These are phyloP conservation scores for Dictyostelium intermedium DNA, from an alignment of 78 protist species.

Conservation along the genomic window DNA sequence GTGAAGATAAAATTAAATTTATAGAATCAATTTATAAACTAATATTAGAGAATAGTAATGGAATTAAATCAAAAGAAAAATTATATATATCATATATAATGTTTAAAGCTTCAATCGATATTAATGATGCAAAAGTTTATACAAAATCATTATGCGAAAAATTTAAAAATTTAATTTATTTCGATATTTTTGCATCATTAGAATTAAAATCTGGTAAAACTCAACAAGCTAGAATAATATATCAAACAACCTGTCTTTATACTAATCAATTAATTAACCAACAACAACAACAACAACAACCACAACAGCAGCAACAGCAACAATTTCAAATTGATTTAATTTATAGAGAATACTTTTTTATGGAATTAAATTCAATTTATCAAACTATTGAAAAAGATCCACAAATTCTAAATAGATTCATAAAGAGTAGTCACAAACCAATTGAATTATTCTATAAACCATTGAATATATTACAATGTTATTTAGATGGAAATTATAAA, in stretches of 20 bases:
- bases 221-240: slow-evolving; percentile 21
- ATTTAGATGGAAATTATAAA: neutral
- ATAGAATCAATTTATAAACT: slow-evolving; percentile 1
- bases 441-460: slow-evolving; percentile 34
- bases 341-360: neutral
- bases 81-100: slow-evolving; percentile 1
- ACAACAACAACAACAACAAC: slow-evolving; percentile 21
- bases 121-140: neutral
- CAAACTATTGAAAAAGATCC: slow-evolving; percentile 8
- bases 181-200: slow-evolving; percentile 19
- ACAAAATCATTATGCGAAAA: neutral
- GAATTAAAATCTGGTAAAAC: neutral
- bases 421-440: neutral
- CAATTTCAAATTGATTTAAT: neutral
- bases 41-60: neutral
- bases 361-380: slow-evolving; percentile 26
- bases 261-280: slow-evolving; percentile 16
- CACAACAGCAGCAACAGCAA: neutral
- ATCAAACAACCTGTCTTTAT: slow-evolving; percentile 17
- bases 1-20: neutral
- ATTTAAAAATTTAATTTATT: neutral
- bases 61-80: neutral
- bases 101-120: neutral
- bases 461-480: slow-evolving; percentile 37
- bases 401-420: slow-evolving; percentile 22